These are phyloP conservation scores for Lyophyllum shimeji DNA, from an alignment of 768 basidiomycete species.

Conservation along the genomic window DNA sequence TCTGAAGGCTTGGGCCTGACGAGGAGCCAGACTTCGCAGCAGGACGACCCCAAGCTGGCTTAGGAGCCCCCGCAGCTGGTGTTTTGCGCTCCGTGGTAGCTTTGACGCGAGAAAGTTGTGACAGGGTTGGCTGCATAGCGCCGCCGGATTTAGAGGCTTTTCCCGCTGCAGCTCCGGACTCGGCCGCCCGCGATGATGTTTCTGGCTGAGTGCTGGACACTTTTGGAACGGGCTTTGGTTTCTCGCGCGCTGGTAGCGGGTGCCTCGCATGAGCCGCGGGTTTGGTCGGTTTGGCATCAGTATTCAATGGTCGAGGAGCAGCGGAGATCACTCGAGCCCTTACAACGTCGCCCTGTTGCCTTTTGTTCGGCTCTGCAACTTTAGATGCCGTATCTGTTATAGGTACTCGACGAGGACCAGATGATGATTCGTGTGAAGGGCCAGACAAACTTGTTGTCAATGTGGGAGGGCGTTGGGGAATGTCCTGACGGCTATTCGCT, in stretches of 20 bases:
- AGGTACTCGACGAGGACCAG: constrained; percentile 16
- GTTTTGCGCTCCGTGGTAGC: constrained; percentile 16
- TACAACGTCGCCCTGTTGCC: neutral
- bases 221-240: constrained; percentile 3
- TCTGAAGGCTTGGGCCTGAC: neutral
- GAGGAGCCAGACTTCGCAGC: constrained; percentile 19
- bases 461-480: constrained; percentile 5
- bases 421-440: neutral
- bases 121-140: constrained; percentile 25
- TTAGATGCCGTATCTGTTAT: constrained; percentile 2
- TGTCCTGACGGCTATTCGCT: constrained; percentile 8
- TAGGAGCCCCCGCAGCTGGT: neutral
- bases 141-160: constrained; percentile 12
- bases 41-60: constrained; percentile 13
- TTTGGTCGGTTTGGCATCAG: neutral
- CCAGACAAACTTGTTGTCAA: neutral
- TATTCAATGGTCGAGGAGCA: neutral
- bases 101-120: constrained; percentile 26
- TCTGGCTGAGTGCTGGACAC: neutral
- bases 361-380: neutral
- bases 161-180: neutral
- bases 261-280: neutral
- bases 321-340: constrained; percentile 9
- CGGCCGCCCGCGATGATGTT: neutral
- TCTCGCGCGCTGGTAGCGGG: constrained; percentile 1